Conservation (phyloP, 208 protist species). For the Crithidia acanthocephali region DNA sequence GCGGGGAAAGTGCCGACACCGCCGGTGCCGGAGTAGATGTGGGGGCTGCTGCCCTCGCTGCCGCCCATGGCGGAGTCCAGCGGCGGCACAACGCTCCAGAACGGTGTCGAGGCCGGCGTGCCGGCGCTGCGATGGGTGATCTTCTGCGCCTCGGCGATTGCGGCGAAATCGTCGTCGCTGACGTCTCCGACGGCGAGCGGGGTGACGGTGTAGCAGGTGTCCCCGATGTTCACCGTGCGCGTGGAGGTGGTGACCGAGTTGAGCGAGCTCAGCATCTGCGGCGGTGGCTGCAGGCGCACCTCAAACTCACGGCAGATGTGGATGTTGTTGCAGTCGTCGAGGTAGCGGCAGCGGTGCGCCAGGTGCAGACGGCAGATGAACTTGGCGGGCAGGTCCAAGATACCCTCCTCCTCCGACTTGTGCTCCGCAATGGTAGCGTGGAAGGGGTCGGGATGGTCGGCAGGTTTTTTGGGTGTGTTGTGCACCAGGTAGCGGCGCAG, state of each 20-base stretch:
- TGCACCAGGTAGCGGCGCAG: conserved; percentile 86
- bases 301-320: conserved; percentile 92
- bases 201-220: conserved; percentile 73
- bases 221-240: conserved; percentile 71
- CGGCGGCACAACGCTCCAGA: conserved; percentile 15
- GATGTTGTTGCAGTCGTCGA: conserved; percentile 93
- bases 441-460: conserved; percentile 21
- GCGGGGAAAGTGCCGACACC: conserved; percentile 31
- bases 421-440: conserved; percentile 12
- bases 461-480: conserved; percentile 44
- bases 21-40: conserved; percentile 27
- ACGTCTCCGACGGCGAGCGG: conserved; percentile 72
- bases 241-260: conserved; percentile 51
- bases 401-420: conserved; percentile 34
- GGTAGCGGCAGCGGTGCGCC: conserved; percentile 87
- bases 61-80: conserved; percentile 25
- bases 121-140: conserved; percentile 29
- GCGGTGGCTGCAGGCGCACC: conserved; percentile 72
- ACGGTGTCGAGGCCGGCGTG: conserved; percentile 19
- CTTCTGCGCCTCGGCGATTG: conserved; percentile 64
- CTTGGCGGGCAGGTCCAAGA: conserved; percentile 80
- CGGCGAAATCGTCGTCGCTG: conserved; percentile 72
- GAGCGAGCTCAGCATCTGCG: conserved; percentile 62
- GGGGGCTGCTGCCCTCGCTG: conserved; percentile 24
- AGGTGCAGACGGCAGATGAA: conserved; percentile 89